These are phyloP conservation scores for Stentor roeselii DNA, from an alignment of 73 alveolate genomes.

Conservation along the genomic window DNA sequence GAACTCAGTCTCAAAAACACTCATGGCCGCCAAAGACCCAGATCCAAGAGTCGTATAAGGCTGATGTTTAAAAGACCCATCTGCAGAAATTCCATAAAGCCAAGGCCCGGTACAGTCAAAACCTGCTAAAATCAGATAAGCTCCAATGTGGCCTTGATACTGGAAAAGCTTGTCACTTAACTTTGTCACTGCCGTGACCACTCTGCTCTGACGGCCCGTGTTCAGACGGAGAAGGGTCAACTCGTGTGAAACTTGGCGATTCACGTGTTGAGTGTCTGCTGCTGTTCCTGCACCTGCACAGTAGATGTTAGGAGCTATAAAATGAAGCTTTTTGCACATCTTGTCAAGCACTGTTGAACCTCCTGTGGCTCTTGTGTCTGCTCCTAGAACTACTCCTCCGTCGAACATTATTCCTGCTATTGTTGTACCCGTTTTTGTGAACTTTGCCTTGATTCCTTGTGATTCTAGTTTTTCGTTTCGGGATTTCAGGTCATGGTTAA, in stretches of 20 bases:
- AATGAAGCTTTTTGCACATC: constrained; percentile 94
- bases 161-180: constrained; percentile 84
- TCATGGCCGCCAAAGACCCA: constrained; percentile 98
- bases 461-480: constrained; percentile 50
- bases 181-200: constrained; percentile 85
- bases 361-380: constrained; percentile 99
- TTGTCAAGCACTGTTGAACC: constrained; percentile 98
- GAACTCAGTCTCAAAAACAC: constrained; percentile 93
- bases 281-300: constrained; percentile 99
- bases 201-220: constrained; percentile 91
- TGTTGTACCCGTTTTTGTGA: constrained; percentile 96
- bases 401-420: constrained; percentile 85
- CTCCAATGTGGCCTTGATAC: constrained; percentile 88
- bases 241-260: constrained; percentile 42
- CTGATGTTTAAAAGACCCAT: constrained; percentile 87
- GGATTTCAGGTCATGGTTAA: constrained; percentile 52
- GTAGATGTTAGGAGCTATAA: constrained; percentile 94
- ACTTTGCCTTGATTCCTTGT: constrained; percentile 41
- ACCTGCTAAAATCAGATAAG: constrained; percentile 98
- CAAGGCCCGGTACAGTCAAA: constrained; percentile 82
- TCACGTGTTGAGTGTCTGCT: constrained; percentile 92
- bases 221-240: constrained; percentile 88
- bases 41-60: constrained; percentile 98
- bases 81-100: constrained; percentile 83
- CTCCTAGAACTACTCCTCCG: constrained; percentile 98